Evolutionary conservation across 2,329 filamentous ascomycete genomes (phyloP), one percentile per base, ranked within the genome.

Genomic region (Parascedosporium putredinis): DNA sequence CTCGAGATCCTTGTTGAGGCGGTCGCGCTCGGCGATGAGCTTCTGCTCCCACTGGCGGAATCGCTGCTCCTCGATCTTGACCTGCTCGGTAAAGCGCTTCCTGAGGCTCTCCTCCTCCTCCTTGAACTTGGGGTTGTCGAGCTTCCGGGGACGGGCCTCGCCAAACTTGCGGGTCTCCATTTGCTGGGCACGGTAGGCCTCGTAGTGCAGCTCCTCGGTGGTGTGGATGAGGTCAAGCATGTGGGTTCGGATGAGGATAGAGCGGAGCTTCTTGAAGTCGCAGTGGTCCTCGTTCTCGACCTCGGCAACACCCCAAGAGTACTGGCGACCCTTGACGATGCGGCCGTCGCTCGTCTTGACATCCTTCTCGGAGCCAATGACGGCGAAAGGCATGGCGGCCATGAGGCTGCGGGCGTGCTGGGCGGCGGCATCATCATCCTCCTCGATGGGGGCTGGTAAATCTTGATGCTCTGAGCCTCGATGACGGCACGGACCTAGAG

Each of bases 71-170:
- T 98, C 94, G 64, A 98, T 87, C 87, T 98, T 98, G 76, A 98
- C 93, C 71, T 98, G 93, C 76, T 98, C 93, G 60, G 93, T 98
- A 74, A 98, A 98, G 60, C 94, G 83, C 83, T 98, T 98, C 73
- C 93, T 84, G 57, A 98, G 83, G 55, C 88, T 87, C 78, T 98
- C 93, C 67, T 98, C 93, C 72, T 98, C 93, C 70, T 98, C 93
- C 82, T 98, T 98, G 81, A 97, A 98, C 78, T 98, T 98, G 73
- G 93, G 93, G 78, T 98, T 98, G 75, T 98, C 93, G 61, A 98
- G 78, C 81, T 98, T 98, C 71, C 91, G 81, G 60, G 93, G 93
- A 58, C 91, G 84, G 53, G 90, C 91, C 75, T 98, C 94, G 71
- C 93, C 93, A 61, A 98, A 97, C 74, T 98, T 98, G 73, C 93